Conservation (phyloP, 1,139 yeast species). For the Pichia sp. region DNA sequence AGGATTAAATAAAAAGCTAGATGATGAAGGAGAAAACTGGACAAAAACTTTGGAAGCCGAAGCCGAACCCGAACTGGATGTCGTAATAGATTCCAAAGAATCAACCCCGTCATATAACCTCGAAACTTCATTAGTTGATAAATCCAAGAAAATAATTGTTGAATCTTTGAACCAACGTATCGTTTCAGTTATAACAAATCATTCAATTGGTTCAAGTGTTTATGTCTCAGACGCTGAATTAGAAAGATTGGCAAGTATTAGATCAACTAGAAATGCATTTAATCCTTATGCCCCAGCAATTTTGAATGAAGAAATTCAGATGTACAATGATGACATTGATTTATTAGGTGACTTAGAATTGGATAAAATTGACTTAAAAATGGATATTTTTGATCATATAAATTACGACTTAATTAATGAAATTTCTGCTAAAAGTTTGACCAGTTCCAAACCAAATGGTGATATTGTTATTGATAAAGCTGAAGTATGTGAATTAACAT, state of each 20-base stretch:
- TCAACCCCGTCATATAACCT: no score
- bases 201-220: slow-evolving; percentile 1
- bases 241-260: background rate
- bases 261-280: background rate
- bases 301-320: background rate
- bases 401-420: background rate
- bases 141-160: background rate
- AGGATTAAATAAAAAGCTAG: slow-evolving; percentile 3
- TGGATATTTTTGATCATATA: background rate
- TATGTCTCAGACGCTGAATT: slow-evolving; percentile 1
- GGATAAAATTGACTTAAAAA: slow-evolving; percentile 1
- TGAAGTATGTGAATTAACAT: background rate
- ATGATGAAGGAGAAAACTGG: background rate
- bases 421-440: background rate
- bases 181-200: background rate
- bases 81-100: slow-evolving; percentile 1
- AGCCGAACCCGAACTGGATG: no score
- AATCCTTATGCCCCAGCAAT: background rate
- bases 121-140: no score
- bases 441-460: no score
- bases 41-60: no score
- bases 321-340: slow-evolving; percentile 8
- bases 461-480: background rate
- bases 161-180: background rate
- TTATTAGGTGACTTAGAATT: slow-evolving; percentile 6